phyloP scores from a whole-genome alignment of 176 grass and related monocot genomes.

The Zoysia pacifica region DNA sequence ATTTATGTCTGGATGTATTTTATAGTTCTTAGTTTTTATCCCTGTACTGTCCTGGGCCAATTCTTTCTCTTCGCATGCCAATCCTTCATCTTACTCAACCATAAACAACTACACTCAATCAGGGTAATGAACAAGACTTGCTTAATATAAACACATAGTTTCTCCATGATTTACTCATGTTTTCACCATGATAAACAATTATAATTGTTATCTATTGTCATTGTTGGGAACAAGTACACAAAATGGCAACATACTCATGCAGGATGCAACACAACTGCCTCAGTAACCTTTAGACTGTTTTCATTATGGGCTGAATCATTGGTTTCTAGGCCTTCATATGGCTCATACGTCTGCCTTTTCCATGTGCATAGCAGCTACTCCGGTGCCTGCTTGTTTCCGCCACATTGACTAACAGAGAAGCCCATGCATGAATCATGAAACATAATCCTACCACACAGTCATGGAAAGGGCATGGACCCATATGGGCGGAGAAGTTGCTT shows the following conservation, averaged over 20 bases:
- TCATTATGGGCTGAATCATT: background rate
- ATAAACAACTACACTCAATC: background rate
- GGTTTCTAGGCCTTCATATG: background rate
- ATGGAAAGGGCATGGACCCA: too few species aligned
- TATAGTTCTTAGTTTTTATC: conserved; percentile 29
- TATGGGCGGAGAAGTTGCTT: background rate
- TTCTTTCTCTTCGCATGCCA: background rate
- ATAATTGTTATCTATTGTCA: background rate
- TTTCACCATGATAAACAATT: background rate
- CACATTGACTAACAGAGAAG: too few species aligned
- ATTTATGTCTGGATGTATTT: conserved; percentile 10
- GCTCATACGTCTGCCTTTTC: background rate
- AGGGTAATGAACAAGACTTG: conserved; percentile 5
- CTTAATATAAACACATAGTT: background rate
- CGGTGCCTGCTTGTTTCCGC: background rate
- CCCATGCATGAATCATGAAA: too few species aligned
- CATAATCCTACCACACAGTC: too few species aligned
- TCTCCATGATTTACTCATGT: conserved; percentile 10
- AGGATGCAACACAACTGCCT: background rate
- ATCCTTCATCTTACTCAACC: conserved; percentile 5
- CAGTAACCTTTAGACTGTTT: background rate
- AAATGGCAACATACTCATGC: background rate
- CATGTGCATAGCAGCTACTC: background rate
- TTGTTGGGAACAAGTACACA: background rate
- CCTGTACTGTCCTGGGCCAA: background rate